Base-by-base conservation (phyloP, 1,139 yeast genomes). In the Meyerozyma sp. region DNA sequence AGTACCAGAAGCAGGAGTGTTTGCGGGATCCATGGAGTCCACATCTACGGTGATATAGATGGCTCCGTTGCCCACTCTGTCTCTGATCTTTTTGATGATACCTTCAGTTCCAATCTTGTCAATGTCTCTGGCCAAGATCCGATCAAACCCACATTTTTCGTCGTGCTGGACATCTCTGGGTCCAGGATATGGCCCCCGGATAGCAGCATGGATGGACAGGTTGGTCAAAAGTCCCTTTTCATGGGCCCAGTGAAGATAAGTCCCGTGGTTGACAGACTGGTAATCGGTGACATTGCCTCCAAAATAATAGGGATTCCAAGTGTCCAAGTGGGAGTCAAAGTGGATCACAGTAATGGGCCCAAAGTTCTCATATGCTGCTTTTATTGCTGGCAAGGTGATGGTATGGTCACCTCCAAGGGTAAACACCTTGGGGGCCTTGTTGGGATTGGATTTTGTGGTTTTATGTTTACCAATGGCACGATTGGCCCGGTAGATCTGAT, bases 111-210 rank as follows among this genome's bases (percentile, higher is more conserved):
- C 56, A 36, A 52, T 43, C 3, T 43, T 44, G 39, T 51, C 56
- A 32, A 53, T 52, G 28, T 51, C 55, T 28, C 52, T 42, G 10
- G 53, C 50, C 36, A 48, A 42, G 18, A 52, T 41, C 16, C 54
- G 41, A 26, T 50, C 50, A 28, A 52, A 52, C 0, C 55, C 55
- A 41, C 49, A 46, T 5, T 44, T 41, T 9, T 40, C 40, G 40
- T 53, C 56, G 18, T 47, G 50, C 35, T 45, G 36, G 8, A 44
- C 46, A 34, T 53, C 57, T 14, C 43, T 46, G 3, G 44, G 45
- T 34, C 66, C 66, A 32, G 63, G 66, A 44, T 62, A 61, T 41
- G 67, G 63, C 14, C 66, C 68, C 44, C 70, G 54, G 41, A 68
- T 60, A 5, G 66, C 74, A 44, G 62, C 73, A 44, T 68, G 74